Base-by-base conservation (phyloP, 805 yeast species). In the Suhomyces pyralidae region DNA sequence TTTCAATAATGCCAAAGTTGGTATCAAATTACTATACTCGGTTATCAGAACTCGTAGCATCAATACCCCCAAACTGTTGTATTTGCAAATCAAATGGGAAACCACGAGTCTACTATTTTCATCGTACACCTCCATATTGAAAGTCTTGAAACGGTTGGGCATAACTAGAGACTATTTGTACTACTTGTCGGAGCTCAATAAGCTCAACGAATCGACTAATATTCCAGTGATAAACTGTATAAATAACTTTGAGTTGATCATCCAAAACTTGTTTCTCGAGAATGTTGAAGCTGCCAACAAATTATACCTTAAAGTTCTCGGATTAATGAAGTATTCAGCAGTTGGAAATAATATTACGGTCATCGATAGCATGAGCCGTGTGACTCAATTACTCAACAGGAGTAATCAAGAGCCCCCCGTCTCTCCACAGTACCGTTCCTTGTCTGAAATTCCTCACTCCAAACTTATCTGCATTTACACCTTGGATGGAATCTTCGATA, bases 131-230 rank as follows among this genome's bases (percentile, higher is more conserved):
- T 51, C 52, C 2, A 65, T 82, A 24, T 66, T 83, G 20, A 63
- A 70, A 3, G 59, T 71, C 0, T 71, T 76, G 50, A 66, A 74
- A 14, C 78, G 74, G 36, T 61, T 82, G 38, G 91, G 92, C 0
- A 61, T 84, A 2, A 69, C 83, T 0, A 81, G 81, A 55, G 90
- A 86, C 51, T 76, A 84, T 46, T 76, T 78, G 2, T 83, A 75
- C 61, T 86, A 78, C 64, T 56, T 77, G 3, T 70, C 70, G 5
- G 92, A 87, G 58, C 70, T 81, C 36, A 65, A 68, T 5, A 71
- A 68, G 34, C 61, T 81, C 10, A 61, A 77, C 15, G 59, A 65
- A 3, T 58, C 67, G 1, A 56, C 58, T 7, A 66, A 62, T 14
- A 58, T 62, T 4, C 70, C 76, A 0, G 40, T 67, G 7, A 47